Base-by-base conservation (phyloP, 768 basidiomycete genomes). In the Megacollybia marginata region DNA sequence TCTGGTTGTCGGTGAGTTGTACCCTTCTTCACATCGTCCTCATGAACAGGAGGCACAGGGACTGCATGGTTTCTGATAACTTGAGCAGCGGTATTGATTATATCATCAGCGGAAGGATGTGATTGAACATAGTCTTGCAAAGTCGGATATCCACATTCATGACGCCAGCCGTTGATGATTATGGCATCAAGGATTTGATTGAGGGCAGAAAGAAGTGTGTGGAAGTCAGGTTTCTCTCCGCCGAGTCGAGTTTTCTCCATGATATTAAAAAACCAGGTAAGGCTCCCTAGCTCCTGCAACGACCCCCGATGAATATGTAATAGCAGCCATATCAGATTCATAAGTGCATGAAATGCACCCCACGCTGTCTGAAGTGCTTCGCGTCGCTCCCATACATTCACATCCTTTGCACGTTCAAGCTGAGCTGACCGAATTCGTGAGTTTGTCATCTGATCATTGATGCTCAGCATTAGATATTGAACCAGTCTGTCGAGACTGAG, bases 311-410 rank as follows among this genome's bases (percentile, higher is more conserved):
- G 58, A 9, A 53, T 34, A 11, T 55, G 44, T 0, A 58, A 31
- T 3, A 59, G 48, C 0, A 38, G 47, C 55, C 58, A 56, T 7
- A 54, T 49, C 2, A 60, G 49, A 31, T 60, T 61, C 47, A 60
- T 53, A 11, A 44, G 46, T 1, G 54, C 45, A 28, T 61, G 55
- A 33, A 62, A 61, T 0, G 60, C 36, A 1, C 55, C 52, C 9
- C 47, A 48, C 1, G 42, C 52, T 7, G 48, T 48, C 19, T 57
- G 56, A 15, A 57, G 33, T 20, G 20, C 5, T 15, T 54, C 33
- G 12, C 54, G 44, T 16, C 19, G 20, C 33, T 36, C 46, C 32
- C 55, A 56, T 0, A 48, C n/a, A 23, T 47, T 47, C 0, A 51
- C 23, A 16, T 57, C 56, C 11, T 47, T 33, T 7, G 15, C 23